These are phyloP conservation scores for Daldinia bambusicola DNA, from an alignment of 495 filamentous ascomycete species.

Conservation along the genomic window DNA sequence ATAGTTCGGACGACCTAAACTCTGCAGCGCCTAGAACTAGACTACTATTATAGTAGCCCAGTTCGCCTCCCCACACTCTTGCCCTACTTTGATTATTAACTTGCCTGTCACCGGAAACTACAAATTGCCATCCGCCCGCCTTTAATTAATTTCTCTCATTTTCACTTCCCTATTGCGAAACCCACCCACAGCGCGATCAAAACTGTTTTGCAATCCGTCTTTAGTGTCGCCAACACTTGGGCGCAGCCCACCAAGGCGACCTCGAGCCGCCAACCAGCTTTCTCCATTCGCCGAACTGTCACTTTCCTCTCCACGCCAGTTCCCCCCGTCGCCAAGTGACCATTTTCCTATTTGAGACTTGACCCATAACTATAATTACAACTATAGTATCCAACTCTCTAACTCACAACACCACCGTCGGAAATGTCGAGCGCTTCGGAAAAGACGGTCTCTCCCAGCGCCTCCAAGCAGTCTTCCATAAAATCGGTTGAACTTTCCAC, in stretches of 20 bases:
- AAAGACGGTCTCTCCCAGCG: constrained; percentile 52
- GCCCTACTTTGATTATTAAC: constrained; percentile 47
- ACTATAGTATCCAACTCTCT: constrained; percentile 6
- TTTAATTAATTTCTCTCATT: constrained; percentile 33
- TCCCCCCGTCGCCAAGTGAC: constrained; percentile 48
- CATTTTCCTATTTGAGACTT: constrained; percentile 41
- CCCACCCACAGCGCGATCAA: constrained; percentile 20
- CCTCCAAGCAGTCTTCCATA: constrained; percentile 59
- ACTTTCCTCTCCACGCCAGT: constrained; percentile 32
- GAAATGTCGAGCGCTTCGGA: constrained; percentile 50
- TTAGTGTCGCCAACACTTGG: constrained; percentile 45
- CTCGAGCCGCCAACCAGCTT: constrained; percentile 43
- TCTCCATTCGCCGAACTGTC: constrained; percentile 41
- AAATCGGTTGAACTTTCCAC: constrained; percentile 55
- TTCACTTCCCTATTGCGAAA: constrained; percentile 32
- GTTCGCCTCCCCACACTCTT: constrained; percentile 42
- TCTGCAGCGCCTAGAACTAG: constrained; percentile 22
- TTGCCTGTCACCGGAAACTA: constrained; percentile 45
- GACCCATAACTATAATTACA: constrained; percentile 16
- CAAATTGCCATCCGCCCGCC: constrained; percentile 48
- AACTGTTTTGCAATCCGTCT: constrained; percentile 46
- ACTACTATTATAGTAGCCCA: constrained; percentile 29
- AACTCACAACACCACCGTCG: constrained; percentile 9
- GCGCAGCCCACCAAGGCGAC: constrained; percentile 50
- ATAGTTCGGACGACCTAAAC: constrained; percentile 38